Evolutionary conservation across 2,329 filamentous ascomycete genomes (phyloP).

Genomic region (Zarea fungicola): DNA sequence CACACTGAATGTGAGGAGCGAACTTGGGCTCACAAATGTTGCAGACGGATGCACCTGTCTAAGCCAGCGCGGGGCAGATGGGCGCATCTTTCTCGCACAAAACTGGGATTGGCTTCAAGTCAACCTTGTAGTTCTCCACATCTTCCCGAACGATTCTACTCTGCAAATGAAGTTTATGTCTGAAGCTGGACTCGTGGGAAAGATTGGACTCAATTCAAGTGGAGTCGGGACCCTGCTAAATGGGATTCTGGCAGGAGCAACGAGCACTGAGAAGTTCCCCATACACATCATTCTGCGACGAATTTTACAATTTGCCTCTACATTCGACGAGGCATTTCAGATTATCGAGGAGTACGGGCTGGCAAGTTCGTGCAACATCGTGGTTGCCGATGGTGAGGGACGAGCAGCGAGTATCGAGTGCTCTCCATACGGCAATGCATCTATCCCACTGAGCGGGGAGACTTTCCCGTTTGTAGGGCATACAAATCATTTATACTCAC

Average conservation of each 20-base stretch:
- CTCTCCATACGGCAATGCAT: background rate
- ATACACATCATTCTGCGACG: conserved; percentile 3
- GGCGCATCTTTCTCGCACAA: conserved; percentile 6
- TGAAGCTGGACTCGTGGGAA: conserved; percentile 1
- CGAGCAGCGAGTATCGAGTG: background rate
- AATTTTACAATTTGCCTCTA: background rate
- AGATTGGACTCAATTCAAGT: background rate
- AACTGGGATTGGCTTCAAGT: conserved; percentile 6
- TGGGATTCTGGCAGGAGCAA: conserved; percentile 3
- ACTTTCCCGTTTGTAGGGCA: background rate
- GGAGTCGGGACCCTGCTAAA: conserved; percentile 5
- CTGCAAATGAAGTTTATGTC: background rate
- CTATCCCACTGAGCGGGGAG: background rate
- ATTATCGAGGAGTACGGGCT: background rate
- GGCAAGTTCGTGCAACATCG: conserved; percentile 1
- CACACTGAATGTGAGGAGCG: background rate
- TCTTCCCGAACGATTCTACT: background rate
- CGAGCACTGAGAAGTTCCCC: background rate
- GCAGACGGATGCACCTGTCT: conserved; percentile 6
- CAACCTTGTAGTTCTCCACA: background rate
- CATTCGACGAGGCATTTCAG: background rate
- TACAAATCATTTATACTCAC: background rate
- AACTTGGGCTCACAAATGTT: conserved; percentile 5
- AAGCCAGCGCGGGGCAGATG: background rate
- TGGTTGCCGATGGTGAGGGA: background rate